A percentile compares a stretch with the other conserved stretches of the same genome.
Conservation (phyloP, 306 rosid genomes). For the cucumber (Cucumis sativus) region Cucumber_9930_V3 NC_026657.2:34308501-34309000, state of each 20-base stretch:
- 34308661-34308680: not conserved
- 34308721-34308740: slow-evolving; percentile 41
- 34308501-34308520: slow-evolving; percentile 36
- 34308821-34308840: not conserved
- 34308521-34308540: slow-evolving; percentile 15
- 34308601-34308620: not conserved
- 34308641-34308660: not conserved
- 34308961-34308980: slow-evolving; percentile 14
- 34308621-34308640: not conserved
- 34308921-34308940: slow-evolving; percentile 74
- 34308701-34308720: not conserved
- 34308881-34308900: slow-evolving; percentile 75
- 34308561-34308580: not conserved
- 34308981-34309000: not conserved
- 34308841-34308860: slow-evolving; percentile 1
- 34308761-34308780: slow-evolving; percentile 86
- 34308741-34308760: slow-evolving; percentile 89
- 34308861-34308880: slow-evolving; percentile 21
- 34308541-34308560: not conserved
- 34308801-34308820: slow-evolving; percentile 8
- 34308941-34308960: slow-evolving; percentile 48
- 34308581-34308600: not conserved
- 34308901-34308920: slow-evolving; percentile 85
- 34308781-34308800: slow-evolving; percentile 73
- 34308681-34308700: not conserved